These are phyloP conservation scores for Exophiala mesophila DNA, from an alignment of 2,329 filamentous ascomycete genomes.

Conservation along the genomic window DNA sequence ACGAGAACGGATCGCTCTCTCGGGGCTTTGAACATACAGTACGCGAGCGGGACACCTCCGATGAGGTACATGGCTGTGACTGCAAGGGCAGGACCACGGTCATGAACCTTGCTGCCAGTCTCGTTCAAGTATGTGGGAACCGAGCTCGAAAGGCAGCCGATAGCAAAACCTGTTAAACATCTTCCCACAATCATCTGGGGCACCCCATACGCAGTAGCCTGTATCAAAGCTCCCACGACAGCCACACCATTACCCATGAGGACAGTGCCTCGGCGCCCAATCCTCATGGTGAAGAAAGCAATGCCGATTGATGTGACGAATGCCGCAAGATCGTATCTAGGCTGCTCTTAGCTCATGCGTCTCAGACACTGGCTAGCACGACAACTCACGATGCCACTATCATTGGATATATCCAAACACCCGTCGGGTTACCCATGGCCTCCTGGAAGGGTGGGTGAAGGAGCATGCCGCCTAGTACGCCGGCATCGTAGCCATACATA, in stretches of 20 bases:
- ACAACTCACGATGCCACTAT: slow-evolving; percentile 28
- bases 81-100: slow-evolving; percentile 25
- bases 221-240: slow-evolving; percentile 29
- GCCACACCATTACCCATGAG: slow-evolving; percentile 24
- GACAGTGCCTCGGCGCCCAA: slow-evolving; percentile 28
- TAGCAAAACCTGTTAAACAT: slow-evolving; percentile 26
- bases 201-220: slow-evolving; percentile 24
- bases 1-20: too few relatives aligned
- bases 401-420: slow-evolving; percentile 21
- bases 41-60: slow-evolving; percentile 28
- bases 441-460: slow-evolving; percentile 27
- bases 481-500: slow-evolving; percentile 33
- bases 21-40: slow-evolving; percentile 29
- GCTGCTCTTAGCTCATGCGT: slow-evolving; percentile 24
- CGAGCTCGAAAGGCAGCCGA: slow-evolving; percentile 29
- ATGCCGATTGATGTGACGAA: slow-evolving; percentile 26
- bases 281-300: slow-evolving; percentile 21
- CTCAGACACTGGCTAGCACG: slow-evolving; percentile 24
- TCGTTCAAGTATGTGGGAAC: slow-evolving; percentile 31
- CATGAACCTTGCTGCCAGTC: slow-evolving; percentile 18
- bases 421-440: slow-evolving; percentile 24
- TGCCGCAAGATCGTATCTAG: slow-evolving; percentile 7
- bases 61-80: slow-evolving; percentile 29
- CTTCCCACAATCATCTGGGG: slow-evolving; percentile 25
- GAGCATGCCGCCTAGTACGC: slow-evolving; percentile 31